Base-by-base conservation (phyloP, 2,329 filamentous ascomycete species). In the Phialophora expanda region DNA sequence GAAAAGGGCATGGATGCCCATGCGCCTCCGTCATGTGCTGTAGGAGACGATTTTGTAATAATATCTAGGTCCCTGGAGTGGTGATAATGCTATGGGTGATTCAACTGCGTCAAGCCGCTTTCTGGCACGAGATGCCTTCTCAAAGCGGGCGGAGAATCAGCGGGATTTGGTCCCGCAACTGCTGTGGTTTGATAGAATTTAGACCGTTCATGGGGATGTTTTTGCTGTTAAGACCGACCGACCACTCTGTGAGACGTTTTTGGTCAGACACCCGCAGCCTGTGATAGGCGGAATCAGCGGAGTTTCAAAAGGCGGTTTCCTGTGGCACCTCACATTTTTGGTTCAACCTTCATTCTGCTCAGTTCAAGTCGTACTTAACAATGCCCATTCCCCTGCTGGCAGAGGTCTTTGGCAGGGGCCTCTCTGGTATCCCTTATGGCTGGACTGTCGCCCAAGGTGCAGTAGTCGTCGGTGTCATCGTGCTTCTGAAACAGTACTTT, bases 401-500 rank as follows among this genome's bases (percentile, higher is more conserved):
- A 53, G 79, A 86, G 74, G 83, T 80, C 46, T 75, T 86, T 54
- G 76, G 78, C 61, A 81, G 87, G 74, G 88, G 88, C 66, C 56
- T 87, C 41, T 78, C 78, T 4, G 79, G 81, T 20, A 80, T 89
- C 53, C 84, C 86, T 1, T 82, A 83, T 75, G 78, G 83, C 62
- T 82, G 82, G 73, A 79, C 82, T 4, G 74, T 85, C 24, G 72
- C 89, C 64, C 85, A 85, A 71, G 70, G 82, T n/a, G 71, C 82
- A 30, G 82, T 83, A 69, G 84, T 81, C 74, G 71, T 88, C 44
- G 76, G 79, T 17, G 64, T 86, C 8, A 69, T 90, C 28, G 83
- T 81, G 65, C 74, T 84, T 62, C 74, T 89, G 70, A 98, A 97
- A 82, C 83, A 83, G 74, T 97, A 90, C 81, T 90, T 89, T 74